A percentile compares a stretch with the other conserved stretches of the same genome.
phyloP scores from a whole-genome alignment of 2,329 filamentous ascomycete species.

The Colletotrichum sp. region DNA sequence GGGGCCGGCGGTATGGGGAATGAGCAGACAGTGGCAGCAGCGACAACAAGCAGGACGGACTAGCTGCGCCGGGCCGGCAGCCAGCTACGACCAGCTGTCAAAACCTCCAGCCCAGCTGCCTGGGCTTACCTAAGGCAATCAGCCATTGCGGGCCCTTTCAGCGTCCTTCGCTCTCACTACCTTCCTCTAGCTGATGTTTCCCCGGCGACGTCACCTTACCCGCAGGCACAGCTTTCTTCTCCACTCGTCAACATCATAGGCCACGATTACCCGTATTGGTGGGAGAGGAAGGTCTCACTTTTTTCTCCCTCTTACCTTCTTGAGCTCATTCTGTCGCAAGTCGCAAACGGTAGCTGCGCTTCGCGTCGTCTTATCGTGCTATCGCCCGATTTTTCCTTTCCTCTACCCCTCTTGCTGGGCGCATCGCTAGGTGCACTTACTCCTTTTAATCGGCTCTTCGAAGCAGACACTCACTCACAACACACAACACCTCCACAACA shows the following conservation, averaged over 20 bases:
- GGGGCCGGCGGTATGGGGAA: slow-evolving; percentile 2
- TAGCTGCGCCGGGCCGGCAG: background rate
- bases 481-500: background rate
- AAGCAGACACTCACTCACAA: background rate
- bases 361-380: background rate
- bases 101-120: background rate
- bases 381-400: background rate
- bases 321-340: slow-evolving; percentile 13
- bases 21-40: background rate
- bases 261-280: slow-evolving; percentile 2
- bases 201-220: slow-evolving; percentile 24
- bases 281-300: slow-evolving; percentile 11
- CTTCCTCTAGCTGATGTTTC: slow-evolving; percentile 17
- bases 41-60: background rate
- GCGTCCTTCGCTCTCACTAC: background rate
- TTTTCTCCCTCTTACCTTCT: background rate
- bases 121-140: background rate
- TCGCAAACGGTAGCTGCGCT: slow-evolving; percentile 10
- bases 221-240: slow-evolving; percentile 7
- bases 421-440: background rate
- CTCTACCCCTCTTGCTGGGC: background rate
- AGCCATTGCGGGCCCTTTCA: background rate
- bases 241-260: slow-evolving; percentile 13
- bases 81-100: background rate
- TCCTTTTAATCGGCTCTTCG: background rate